Evolutionary conservation across 1,284 basidiomycete genomes (phyloP), one percentile per base, ranked within the genome.

Genomic region (Malassezia cuniculi): DNA sequence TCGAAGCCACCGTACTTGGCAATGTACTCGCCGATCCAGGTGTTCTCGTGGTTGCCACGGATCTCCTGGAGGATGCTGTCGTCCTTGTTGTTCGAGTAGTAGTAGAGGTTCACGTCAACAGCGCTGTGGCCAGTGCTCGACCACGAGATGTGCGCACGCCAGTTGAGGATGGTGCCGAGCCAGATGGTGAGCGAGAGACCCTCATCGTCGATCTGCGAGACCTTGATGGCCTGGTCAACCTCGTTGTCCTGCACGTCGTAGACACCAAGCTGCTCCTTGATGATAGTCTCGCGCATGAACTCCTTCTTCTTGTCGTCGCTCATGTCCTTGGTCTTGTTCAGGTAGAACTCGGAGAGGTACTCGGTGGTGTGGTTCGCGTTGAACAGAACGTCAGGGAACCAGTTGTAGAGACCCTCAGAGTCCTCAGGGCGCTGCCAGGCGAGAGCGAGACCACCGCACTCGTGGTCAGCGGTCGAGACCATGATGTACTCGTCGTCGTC

Each of bases 391-490:
- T 55, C 57, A 6, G 61, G 61, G 31, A 58, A 57, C 43, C 60
- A 57, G 12, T 41, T 43, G 38, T 57, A 55, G 30, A 21, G 41
- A 5, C 29, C 46, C 22, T 50, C 50, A 31, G 50, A 36, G 27
- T 55, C 55, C 35, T 55, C 53, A 12, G 27, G 39, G 21, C 53
- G 41, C 41, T 57, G 47, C 18, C 49, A 20, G 17, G 49, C 60
- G 3, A 62, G 39, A 3, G 57, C 55, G 9, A 66, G 38, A 5
- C 61, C 62, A 27, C 61, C 64, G 25, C 58, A 61, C 47, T 67
- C 64, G 50, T 59, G 57, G 41, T 67, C 63, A 3, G 54, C 54
- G 2, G 58, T 58, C 12, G 54, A 54, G 19, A 66, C 52, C 5
- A 67, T 17, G 10, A 65, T 37, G 4, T 53, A 54, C 33, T 57